A percentile compares a stretch with the other conserved stretches of the same genome.
Evolutionary conservation across 116 monocot species (phyloP).

Genomic region (Cymodocea nodosa): DNA sequence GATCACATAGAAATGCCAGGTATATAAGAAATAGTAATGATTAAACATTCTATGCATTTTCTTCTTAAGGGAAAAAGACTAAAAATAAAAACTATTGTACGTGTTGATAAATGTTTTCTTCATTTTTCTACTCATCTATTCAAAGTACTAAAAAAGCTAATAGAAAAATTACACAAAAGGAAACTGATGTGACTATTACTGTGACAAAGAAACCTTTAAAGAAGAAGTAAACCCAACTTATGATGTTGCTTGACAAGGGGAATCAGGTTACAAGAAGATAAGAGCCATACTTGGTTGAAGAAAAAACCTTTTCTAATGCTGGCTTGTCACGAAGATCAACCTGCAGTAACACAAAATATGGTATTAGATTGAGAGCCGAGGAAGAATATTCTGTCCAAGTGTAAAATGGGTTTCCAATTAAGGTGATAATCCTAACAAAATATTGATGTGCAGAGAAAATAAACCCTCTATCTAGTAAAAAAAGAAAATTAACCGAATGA

Average conservation of each 20-base stretch:
- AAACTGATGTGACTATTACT: too few relatives aligned
- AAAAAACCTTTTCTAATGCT: slow-evolving; percentile 23
- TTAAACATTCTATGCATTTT: not conserved
- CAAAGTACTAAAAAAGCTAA: not conserved
- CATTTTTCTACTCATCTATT: too few relatives aligned
- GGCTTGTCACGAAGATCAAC: slow-evolving; percentile 30
- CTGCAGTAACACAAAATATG: slow-evolving; percentile 11
- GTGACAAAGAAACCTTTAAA: not conserved
- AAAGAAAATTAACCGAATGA: too few relatives aligned
- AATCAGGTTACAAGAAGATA: not conserved
- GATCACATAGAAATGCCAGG: not conserved
- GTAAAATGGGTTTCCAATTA: not conserved
- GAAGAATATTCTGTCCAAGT: not conserved
- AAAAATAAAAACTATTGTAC: not conserved
- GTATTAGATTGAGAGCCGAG: not conserved
- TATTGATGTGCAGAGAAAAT: too few relatives aligned
- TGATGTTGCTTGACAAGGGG: too few relatives aligned
- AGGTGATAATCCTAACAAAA: not conserved
- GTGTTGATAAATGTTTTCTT: not conserved
- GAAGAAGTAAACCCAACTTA: not conserved
- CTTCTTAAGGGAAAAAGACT: not conserved
- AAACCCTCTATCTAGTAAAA: too few relatives aligned
- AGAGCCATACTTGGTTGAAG: slow-evolving; percentile 14
- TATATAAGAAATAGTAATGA: not conserved
- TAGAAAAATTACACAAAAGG: not conserved